A percentile compares a stretch with the other conserved stretches of the same genome.
Evolutionary conservation across 805 yeast species (phyloP).

Genomic region (Kodamaea kaohsiungensis): DNA sequence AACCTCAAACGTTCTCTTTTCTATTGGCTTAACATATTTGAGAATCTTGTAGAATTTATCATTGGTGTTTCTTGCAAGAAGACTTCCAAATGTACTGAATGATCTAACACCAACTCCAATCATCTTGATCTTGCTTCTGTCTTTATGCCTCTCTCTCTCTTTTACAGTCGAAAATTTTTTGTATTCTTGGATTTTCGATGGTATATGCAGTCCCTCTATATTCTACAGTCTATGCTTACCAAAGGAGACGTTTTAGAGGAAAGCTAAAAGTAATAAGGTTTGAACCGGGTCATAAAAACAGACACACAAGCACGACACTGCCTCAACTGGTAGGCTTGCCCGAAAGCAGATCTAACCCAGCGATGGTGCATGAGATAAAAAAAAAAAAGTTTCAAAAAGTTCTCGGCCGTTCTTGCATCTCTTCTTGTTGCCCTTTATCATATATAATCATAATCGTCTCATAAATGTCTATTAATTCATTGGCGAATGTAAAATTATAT

Average conservation of each 20-base stretch:
- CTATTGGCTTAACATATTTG: constrained; percentile 39
- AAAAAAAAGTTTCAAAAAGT: no score
- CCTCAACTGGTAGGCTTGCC: neutral
- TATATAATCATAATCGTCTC: no score
- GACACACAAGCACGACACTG: neutral
- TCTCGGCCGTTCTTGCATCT: no score
- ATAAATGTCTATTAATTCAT: no score
- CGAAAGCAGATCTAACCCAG: neutral
- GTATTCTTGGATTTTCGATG: neutral
- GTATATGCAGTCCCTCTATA: neutral
- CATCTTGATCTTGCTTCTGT: neutral
- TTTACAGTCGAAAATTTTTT: neutral
- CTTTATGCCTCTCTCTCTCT: neutral
- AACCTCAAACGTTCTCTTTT: constrained; percentile 33
- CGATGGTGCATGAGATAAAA: neutral
- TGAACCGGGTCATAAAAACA: neutral
- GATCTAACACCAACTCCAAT: constrained; percentile 6
- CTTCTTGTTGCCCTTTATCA: no score
- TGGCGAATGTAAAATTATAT: no score
- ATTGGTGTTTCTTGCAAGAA: constrained; percentile 12
- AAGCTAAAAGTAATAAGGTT: neutral
- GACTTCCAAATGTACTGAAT: constrained; percentile 7
- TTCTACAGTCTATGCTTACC: no score
- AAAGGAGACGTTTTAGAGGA: no score
- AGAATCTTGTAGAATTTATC: constrained; percentile 44